Conservation (phyloP, 495 filamentous ascomycete species). For the Staphylotrichum longicolle region DNA sequence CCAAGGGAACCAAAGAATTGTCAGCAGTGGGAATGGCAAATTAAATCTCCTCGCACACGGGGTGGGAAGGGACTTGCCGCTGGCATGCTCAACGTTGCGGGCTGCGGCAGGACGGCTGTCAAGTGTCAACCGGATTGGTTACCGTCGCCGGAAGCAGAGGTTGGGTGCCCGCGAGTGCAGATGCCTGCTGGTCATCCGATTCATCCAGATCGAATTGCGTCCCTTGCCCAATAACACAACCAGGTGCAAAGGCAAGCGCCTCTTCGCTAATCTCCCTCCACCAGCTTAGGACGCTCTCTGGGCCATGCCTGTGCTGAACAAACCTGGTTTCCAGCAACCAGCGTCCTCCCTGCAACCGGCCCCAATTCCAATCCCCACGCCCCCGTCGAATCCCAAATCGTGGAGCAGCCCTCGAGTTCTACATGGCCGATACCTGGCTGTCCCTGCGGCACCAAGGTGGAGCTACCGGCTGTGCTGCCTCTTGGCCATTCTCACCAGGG, state of each 20-base stretch:
- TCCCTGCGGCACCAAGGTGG: constrained; percentile 12
- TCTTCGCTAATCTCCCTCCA: constrained; percentile 34
- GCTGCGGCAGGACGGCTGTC: constrained; percentile 8
- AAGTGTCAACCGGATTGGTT: constrained; percentile 21
- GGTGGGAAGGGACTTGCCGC: background rate
- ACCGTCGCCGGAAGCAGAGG: constrained; percentile 14
- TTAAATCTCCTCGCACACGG: constrained; percentile 3
- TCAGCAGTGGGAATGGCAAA: constrained; percentile 20
- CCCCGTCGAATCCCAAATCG: constrained; percentile 25
- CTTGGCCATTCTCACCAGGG: too few relatives aligned
- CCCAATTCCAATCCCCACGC: constrained; percentile 16
- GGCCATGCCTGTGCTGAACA: constrained; percentile 18
- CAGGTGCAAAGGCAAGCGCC: constrained; percentile 23
- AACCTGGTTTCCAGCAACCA: constrained; percentile 26
- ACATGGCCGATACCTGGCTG: constrained; percentile 22
- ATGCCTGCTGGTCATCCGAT: constrained; percentile 22
- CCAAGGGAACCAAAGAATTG: constrained; percentile 23
- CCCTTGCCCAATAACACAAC: constrained; percentile 27
- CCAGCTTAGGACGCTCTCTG: constrained; percentile 23
- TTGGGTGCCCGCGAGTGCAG: constrained; percentile 8
- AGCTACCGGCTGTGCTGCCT: background rate
- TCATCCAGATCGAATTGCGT: constrained; percentile 31
- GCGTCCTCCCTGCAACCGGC: constrained; percentile 14
- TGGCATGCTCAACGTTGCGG: constrained; percentile 1
- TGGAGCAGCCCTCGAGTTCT: constrained; percentile 28